These are phyloP conservation scores for Hansenula lynferdii DNA, from an alignment of 1,139 yeast genomes.

Conservation along the genomic window DNA sequence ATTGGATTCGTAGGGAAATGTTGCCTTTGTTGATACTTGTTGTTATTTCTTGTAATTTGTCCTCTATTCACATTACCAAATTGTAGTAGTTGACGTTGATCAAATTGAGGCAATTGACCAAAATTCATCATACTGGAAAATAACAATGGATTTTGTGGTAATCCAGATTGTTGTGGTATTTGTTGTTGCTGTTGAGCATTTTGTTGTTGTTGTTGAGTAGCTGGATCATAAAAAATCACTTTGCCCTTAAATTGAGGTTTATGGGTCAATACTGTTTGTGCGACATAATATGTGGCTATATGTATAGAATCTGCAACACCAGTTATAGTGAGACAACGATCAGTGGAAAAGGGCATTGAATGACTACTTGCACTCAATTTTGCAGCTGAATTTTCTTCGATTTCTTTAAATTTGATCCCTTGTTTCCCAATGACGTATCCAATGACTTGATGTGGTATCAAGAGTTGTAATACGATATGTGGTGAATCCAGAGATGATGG, in stretches of 20 bases:
- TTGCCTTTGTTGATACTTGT: background rate
- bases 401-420: slow-evolving; percentile 72
- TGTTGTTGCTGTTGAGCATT: slow-evolving; percentile 23
- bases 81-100: slow-evolving; percentile 9
- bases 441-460: slow-evolving; percentile 78
- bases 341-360: slow-evolving; percentile 75
- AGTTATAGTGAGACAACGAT: slow-evolving; percentile 61
- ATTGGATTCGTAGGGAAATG: slow-evolving; percentile 2
- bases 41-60: background rate
- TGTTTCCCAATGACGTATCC: slow-evolving; percentile 81
- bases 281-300: slow-evolving; percentile 73
- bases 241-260: slow-evolving; percentile 48
- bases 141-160: slow-evolving; percentile 9
- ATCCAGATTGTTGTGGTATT: slow-evolving; percentile 10
- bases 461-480: slow-evolving; percentile 52
- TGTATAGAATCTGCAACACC: slow-evolving; percentile 90
- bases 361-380: slow-evolving; percentile 72
- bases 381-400: slow-evolving; percentile 82
- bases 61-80: background rate
- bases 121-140: slow-evolving; percentile 6
- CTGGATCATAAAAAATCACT: slow-evolving; percentile 63
- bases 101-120: slow-evolving; percentile 5
- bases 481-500: slow-evolving; percentile 54
- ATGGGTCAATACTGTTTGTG: slow-evolving; percentile 61
- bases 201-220: slow-evolving; percentile 30